These are phyloP conservation scores for Pestalotiopsis sp. DNA, from an alignment of 2,329 filamentous ascomycete genomes.

Conservation along the genomic window DNA sequence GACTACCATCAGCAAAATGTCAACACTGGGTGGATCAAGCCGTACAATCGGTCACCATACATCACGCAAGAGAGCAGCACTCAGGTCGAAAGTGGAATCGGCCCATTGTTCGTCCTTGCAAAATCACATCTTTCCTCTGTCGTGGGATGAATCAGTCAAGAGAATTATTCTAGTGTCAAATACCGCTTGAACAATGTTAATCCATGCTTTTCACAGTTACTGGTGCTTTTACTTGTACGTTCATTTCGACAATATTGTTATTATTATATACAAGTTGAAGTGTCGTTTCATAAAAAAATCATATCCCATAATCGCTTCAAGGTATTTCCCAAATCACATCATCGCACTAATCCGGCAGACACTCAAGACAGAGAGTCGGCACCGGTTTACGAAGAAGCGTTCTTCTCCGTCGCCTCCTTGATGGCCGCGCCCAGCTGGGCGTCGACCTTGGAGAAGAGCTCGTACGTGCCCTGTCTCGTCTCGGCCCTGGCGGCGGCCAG, in stretches of 20 bases:
- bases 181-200: too few relatives aligned
- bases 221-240: too few relatives aligned
- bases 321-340: neutral
- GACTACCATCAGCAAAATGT: too few relatives aligned
- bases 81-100: too few relatives aligned
- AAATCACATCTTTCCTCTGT: too few relatives aligned
- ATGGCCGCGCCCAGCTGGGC: slow-evolving; percentile 54
- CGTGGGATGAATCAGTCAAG: too few relatives aligned
- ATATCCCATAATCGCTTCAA: slow-evolving; percentile 1
- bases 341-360: neutral
- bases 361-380: neutral
- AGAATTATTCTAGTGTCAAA: too few relatives aligned
- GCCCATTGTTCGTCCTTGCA: too few relatives aligned
- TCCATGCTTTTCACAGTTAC: too few relatives aligned
- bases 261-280: neutral
- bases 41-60: too few relatives aligned
- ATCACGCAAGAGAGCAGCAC: too few relatives aligned
- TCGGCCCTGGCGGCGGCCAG: slow-evolving; percentile 55
- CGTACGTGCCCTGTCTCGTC: slow-evolving; percentile 61
- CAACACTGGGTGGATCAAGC: too few relatives aligned
- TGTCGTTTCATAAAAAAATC: neutral
- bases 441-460: slow-evolving; percentile 63
- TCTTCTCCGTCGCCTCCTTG: slow-evolving; percentile 54
- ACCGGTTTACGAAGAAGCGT: slow-evolving; percentile 14
- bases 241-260: neutral